Percentiles rank a stretch among this genome's conserved stretches.
phyloP scores from a whole-genome alignment of 2,329 filamentous ascomycete genomes.

The Ciborinia camelliae region DNA sequence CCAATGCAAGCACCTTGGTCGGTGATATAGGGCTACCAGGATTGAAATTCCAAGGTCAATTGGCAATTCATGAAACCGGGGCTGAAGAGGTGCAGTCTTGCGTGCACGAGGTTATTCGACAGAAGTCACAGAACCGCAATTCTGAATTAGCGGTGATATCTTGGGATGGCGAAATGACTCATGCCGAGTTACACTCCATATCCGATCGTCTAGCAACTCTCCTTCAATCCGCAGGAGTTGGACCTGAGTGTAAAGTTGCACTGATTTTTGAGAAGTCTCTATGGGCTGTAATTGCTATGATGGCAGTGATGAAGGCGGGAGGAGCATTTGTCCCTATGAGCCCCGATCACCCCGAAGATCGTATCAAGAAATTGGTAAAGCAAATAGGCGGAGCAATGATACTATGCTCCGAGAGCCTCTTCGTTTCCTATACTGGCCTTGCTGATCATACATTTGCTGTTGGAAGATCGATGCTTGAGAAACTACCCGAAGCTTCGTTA shows the following conservation, averaged over 20 bases:
- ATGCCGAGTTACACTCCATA: conserved; percentile 28
- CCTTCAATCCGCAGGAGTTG: conserved; percentile 24
- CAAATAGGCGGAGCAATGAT: conserved; percentile 20
- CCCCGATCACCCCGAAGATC: conserved; percentile 16
- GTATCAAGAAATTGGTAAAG: conserved; percentile 17
- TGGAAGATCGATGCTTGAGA: neutral
- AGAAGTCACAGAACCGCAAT: neutral
- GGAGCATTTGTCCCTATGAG: conserved; percentile 36
- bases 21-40: conserved; percentile 24
- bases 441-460: conserved; percentile 1
- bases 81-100: conserved; percentile 13
- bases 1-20: neutral
- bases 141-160: conserved; percentile 7
- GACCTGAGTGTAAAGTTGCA: conserved; percentile 23
- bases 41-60: no score
- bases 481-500: neutral
- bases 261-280: conserved; percentile 28
- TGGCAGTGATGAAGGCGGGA: conserved; percentile 33
- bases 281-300: conserved; percentile 32
- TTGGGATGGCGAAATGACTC: conserved; percentile 31
- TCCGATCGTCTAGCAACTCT: conserved; percentile 26
- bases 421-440: neutral
- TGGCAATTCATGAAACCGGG: neutral
- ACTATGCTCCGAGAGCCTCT: conserved; percentile 18
- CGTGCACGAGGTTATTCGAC: conserved; percentile 27